These are phyloP conservation scores for Pseudotsuga menziesii DNA, from an alignment of 75 land plant genomes.

Conservation along the genomic window DNA sequence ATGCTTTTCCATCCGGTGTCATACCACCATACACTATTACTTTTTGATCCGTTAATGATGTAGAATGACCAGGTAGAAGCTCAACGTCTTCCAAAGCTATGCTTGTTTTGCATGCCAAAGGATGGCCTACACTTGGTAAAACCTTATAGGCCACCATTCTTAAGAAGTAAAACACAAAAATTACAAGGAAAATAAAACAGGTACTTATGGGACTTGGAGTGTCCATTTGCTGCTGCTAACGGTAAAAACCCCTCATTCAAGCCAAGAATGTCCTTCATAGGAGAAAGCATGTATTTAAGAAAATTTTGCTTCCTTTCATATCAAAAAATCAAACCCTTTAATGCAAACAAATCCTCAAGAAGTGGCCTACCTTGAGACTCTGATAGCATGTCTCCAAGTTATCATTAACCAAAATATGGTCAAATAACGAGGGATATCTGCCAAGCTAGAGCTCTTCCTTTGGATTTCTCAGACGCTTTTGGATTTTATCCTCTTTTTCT, in stretches of 20 bases:
- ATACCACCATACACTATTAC: conserved; percentile 28
- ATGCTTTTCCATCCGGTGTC: conserved; percentile 12
- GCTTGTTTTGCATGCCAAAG: neutral
- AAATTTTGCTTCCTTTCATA: neutral
- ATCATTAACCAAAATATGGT: conserved; percentile 74
- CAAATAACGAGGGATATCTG: conserved; percentile 51
- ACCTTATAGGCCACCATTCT: neutral
- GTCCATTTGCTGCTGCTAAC: neutral
- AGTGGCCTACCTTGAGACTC: conserved; percentile 62
- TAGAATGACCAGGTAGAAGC: conserved; percentile 15
- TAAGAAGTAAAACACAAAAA: neutral
- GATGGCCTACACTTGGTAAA: neutral
- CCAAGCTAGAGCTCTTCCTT: conserved; percentile 69
- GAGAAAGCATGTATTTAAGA: neutral
- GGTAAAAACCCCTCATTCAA: conserved; percentile 13
- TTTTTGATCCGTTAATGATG: conserved; percentile 17
- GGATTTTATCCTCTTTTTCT: conserved; percentile 88
- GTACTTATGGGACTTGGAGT: conserved; percentile 26
- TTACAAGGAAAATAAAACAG: conserved; percentile 1
- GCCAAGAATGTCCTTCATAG: conserved; percentile 41
- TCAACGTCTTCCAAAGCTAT: conserved; percentile 19
- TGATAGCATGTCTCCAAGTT: conserved; percentile 58
- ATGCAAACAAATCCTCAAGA: neutral
- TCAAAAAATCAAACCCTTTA: neutral
- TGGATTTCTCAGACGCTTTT: conserved; percentile 79